Conservation (phyloP, 805 yeast species). For the Kurtzmaniella cleridarum region DNA sequence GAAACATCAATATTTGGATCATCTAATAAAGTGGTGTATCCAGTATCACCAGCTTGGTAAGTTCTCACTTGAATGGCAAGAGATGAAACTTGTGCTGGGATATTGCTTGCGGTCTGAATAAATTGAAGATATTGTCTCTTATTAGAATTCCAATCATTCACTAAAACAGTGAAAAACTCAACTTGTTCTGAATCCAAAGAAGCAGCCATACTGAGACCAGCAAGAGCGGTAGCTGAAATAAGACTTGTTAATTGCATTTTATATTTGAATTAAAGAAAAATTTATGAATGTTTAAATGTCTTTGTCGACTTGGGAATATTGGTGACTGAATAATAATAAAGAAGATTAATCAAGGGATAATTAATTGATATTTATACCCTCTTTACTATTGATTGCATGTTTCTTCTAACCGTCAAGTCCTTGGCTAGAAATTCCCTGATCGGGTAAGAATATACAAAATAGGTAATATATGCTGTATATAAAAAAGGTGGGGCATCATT, state of each 20-base stretch:
- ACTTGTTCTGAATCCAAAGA: constrained; percentile 19
- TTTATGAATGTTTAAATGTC: background rate
- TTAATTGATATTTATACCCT: background rate
- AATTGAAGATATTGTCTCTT: constrained; percentile 21
- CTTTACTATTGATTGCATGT: background rate
- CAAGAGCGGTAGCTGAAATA: constrained; percentile 9
- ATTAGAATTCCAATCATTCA: constrained; percentile 25
- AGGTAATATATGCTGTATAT: too few species aligned
- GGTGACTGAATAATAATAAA: background rate
- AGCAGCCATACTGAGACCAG: constrained; percentile 11
- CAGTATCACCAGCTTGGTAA: constrained; percentile 24
- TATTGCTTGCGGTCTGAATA: constrained; percentile 18
- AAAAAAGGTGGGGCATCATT: too few species aligned
- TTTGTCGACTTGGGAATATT: background rate
- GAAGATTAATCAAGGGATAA: background rate
- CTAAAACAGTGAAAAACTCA: constrained; percentile 32
- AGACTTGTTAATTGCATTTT: constrained; percentile 15
- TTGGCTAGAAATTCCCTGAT: background rate
- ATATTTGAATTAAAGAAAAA: background rate
- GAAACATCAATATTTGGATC: constrained; percentile 18
- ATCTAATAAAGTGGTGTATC: constrained; percentile 32
- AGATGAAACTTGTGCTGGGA: constrained; percentile 23
- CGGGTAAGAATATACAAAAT: too few species aligned
- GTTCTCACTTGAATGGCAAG: constrained; percentile 25
- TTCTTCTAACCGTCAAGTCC: background rate